phyloP scores from a whole-genome alignment of 257 asterid species.

The Ehretia macrophylla region DNA sequence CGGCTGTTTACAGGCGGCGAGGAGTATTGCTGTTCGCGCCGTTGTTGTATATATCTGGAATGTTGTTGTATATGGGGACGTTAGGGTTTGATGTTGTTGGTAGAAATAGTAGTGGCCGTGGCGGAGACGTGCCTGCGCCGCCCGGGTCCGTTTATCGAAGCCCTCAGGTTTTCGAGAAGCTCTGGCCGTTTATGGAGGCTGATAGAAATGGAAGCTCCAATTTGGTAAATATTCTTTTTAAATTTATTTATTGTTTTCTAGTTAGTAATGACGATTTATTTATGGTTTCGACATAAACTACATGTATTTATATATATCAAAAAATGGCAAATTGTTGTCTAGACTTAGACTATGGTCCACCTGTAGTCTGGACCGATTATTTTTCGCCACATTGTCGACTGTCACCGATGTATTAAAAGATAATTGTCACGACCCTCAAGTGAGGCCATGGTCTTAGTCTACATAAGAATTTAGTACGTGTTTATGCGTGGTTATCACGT shows the following conservation, averaged over 20 bases:
- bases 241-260: background rate
- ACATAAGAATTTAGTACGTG: too few species aligned
- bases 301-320: too few species aligned
- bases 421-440: too few species aligned
- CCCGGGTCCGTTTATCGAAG: constrained; percentile 87
- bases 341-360: too few species aligned
- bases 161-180: constrained; percentile 86
- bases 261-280: too few species aligned
- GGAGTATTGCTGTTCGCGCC: constrained; percentile 92
- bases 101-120: constrained; percentile 21
- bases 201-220: constrained; percentile 69
- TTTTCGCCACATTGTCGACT: too few species aligned
- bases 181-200: constrained; percentile 92
- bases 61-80: constrained; percentile 91
- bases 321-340: too few species aligned
- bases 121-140: constrained; percentile 37
- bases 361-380: too few species aligned
- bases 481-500: too few species aligned
- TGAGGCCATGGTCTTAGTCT: too few species aligned
- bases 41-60: constrained; percentile 75
- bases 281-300: too few species aligned
- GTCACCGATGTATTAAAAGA: too few species aligned
- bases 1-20: constrained; percentile 68
- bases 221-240: constrained; percentile 44
- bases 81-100: constrained; percentile 55